Evolutionary conservation across 768 basidiomycete genomes (phyloP).

Genomic region (Macrolepiota fuliginosa): DNA sequence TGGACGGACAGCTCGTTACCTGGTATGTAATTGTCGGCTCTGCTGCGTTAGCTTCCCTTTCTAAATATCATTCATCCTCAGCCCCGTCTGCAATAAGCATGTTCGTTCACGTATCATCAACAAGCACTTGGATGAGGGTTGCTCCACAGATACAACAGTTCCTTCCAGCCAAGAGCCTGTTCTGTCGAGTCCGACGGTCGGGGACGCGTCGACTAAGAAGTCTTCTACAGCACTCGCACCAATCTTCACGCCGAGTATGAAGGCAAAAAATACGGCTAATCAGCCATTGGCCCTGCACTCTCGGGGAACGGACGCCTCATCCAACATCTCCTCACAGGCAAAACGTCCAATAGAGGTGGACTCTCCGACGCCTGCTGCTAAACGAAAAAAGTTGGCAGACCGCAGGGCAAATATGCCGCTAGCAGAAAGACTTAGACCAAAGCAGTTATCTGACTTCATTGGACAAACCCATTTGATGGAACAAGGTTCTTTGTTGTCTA

Average conservation of each 20-base stretch:
- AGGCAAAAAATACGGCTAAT: slow-evolving; percentile 14
- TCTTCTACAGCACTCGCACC: slow-evolving; percentile 30
- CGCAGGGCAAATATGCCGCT: slow-evolving; percentile 44
- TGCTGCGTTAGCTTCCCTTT: background rate
- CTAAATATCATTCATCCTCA: slow-evolving; percentile 18
- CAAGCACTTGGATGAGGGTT: slow-evolving; percentile 47
- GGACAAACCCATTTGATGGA: slow-evolving; percentile 69
- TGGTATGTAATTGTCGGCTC: background rate
- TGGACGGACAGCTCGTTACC: slow-evolving; percentile 6
- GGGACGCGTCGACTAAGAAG: slow-evolving; percentile 9
- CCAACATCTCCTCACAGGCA: slow-evolving; percentile 8
- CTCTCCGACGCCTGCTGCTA: slow-evolving; percentile 12
- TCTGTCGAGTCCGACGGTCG: background rate
- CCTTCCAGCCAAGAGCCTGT: slow-evolving; percentile 8
- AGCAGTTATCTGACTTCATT: slow-evolving; percentile 59
- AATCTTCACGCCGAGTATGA: slow-evolving; percentile 33
- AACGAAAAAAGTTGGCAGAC: slow-evolving; percentile 19
- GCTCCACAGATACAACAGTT: slow-evolving; percentile 20
- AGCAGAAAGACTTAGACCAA: slow-evolving; percentile 73
- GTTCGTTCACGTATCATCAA: slow-evolving; percentile 46
- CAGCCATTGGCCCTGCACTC: background rate
- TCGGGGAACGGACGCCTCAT: background rate
- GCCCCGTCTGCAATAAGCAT: slow-evolving; percentile 46
- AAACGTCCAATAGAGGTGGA: slow-evolving; percentile 20
- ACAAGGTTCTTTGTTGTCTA: slow-evolving; percentile 53